Base-by-base conservation (phyloP, 192 early-diverging fungal genomes). In the Linnemannia exigua region DNA sequence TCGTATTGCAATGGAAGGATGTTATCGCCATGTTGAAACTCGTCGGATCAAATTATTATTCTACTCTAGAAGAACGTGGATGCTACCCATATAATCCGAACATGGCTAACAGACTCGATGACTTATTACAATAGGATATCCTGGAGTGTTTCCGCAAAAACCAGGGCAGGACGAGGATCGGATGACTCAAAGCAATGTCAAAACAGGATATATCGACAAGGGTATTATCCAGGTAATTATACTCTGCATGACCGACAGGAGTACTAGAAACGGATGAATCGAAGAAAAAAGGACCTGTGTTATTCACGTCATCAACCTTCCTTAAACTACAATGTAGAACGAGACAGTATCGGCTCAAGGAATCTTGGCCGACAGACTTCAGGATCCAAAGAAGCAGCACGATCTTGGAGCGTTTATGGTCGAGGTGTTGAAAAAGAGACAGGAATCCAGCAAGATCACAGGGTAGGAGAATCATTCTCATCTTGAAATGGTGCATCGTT, bases 151-250 rank as follows among this genome's bases (percentile, higher is more conserved):
- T 72, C 93, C 94, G 3, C 91, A 92, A 35, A 79, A 80, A 17
- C 51, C 84, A 11, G 79, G 76, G 1, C 91, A 92, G 73, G 89
- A 89, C 66, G 93, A 93, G 77, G 90, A 90, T 79, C 82, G 80
- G 54, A 85, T 94, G 79, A 93, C 88, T 22, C 91, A 92, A 74
- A 87, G 83, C 58, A 92, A 91, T 58, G 92, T 95, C 63, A 91
- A 94, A 14, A 90, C 92, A 73, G 95, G 95, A 15, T 93, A 90
- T 73, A 89, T 91, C 1, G 93, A 94, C 72, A 88, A 79, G 35
- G 87, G 77, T 48, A 82, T 88, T 11, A 88, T 82, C 5, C 87
- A 76, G 72, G 80, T 79, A 79, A 48, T 1, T 46, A n/a, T 14
- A 2, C 41, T 16, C 6, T 35, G 8, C n/a, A 16, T 38, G 58